Percentiles rank a stretch among this genome's conserved stretches.
Conservation (phyloP, 345 rosid species). For the Salix dunnii region DNA sequence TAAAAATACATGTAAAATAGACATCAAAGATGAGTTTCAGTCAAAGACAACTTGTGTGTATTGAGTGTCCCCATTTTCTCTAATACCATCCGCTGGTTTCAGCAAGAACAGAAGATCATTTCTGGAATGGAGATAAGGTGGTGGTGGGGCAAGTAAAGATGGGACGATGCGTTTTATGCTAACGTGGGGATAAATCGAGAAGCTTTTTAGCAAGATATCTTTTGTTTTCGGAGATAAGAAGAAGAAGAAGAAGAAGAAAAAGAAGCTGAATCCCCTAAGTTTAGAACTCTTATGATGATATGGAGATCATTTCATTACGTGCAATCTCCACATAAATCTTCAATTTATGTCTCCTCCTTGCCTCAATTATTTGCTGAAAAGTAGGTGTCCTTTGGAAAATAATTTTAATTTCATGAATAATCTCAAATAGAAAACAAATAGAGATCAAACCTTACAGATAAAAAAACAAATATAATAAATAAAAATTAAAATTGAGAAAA, state of each 20-base stretch:
- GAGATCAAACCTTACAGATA: too few relatives aligned
- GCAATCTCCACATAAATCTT: background rate
- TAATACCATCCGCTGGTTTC: background rate
- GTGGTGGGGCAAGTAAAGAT: slow-evolving; percentile 24
- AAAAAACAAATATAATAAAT: too few relatives aligned
- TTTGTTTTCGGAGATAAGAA: background rate
- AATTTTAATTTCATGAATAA: too few relatives aligned
- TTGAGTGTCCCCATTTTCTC: background rate
- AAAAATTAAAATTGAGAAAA: too few relatives aligned
- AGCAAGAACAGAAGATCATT: slow-evolving; percentile 20
- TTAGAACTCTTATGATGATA: background rate
- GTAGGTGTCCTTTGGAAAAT: too few relatives aligned
- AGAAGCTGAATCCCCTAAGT: background rate
- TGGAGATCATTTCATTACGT: slow-evolving; percentile 7
- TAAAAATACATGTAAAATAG: too few relatives aligned
- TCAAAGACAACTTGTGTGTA: background rate
- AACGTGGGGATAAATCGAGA: too few relatives aligned
- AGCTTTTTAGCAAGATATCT: background rate
- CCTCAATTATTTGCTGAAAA: too few relatives aligned
- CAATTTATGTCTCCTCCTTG: background rate
- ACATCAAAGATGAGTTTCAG: background rate
- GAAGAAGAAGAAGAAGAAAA: too few relatives aligned
- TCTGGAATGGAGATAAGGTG: slow-evolving; percentile 21
- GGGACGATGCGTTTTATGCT: background rate
- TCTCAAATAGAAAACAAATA: too few relatives aligned